Evolutionary conservation across 2,329 filamentous ascomycete species (phyloP), one percentile per base, ranked within the genome.

Genomic region (Intubia oerlemansii): DNA sequence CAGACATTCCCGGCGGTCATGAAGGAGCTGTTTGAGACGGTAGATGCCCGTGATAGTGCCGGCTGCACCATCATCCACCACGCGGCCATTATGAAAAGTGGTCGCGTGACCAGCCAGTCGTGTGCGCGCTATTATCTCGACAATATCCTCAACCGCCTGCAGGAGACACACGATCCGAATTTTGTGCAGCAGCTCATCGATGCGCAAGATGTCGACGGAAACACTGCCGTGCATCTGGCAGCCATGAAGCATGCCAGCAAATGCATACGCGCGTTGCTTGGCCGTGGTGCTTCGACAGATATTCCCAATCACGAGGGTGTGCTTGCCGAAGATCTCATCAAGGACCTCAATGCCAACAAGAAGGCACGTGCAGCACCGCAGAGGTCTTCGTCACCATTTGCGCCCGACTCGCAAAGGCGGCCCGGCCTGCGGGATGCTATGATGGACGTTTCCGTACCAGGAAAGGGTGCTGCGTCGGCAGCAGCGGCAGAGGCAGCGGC

Each of bases 91-190:
- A 85, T 85, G 41, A 91, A 85, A 32, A 72, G 73, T 40, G 79
- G 76, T 29, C 75, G 81, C 28, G 54, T 65, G 5, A 78, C 77
- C 35, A 92, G 85, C 49, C 82, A 84, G 45, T 74, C 78, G 14
- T 90, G 79, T 43, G 82, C 84, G 18, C 67, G 81, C 19, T 95
- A 95, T 48, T 98, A 98, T 50, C 66, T 92, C 18, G 85, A 95
- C 48, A 76, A 76, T 38, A 73, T 95, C 36, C 60, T 95, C 31
- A 85, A 90, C 49, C 82, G 76, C 47, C 66, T 98, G 34, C 68
- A 73, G 36, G 80, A 90, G 42, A 68, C 71, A 1, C 68, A 78
- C 39, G 69, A 80, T 5, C 73, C 73, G 7, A 67, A 73, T 32
- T 71, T 79, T 32, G 69, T 95, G 27, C 78, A 82, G 35, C 59